Conservation (phyloP, 192 early-diverging fungal species). For the Umbelopsis isabellina region DNA sequence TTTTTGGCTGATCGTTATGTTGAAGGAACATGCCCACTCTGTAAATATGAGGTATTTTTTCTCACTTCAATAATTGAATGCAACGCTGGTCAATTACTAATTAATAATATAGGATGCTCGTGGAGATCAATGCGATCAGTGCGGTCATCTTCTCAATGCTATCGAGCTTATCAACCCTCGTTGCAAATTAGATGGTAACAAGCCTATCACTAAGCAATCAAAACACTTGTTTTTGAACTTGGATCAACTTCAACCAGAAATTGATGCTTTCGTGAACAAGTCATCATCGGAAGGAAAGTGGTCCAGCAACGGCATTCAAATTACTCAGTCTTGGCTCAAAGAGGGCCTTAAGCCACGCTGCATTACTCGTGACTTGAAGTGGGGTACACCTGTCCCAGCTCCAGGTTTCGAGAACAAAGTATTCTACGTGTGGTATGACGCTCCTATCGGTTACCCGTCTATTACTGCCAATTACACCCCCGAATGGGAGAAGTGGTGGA, state of each 20-base stretch:
- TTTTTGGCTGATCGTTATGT: slow-evolving; percentile 99
- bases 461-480: slow-evolving; percentile 96
- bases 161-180: slow-evolving; percentile 90
- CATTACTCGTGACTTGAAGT: slow-evolving; percentile 98
- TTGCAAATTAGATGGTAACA: slow-evolving; percentile 90
- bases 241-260: slow-evolving; percentile 68
- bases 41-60: slow-evolving; percentile 66
- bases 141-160: slow-evolving; percentile 89
- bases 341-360: slow-evolving; percentile 91
- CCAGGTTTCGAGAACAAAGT: slow-evolving; percentile 87
- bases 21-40: slow-evolving; percentile 93
- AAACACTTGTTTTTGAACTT: slow-evolving; percentile 93
- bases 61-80: not conserved
- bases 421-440: slow-evolving; percentile 99
- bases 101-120: slow-evolving; percentile 73
- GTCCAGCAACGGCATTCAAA: slow-evolving; percentile 84
- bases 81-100: not conserved
- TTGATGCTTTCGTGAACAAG: slow-evolving; percentile 77
- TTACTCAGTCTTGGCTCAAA: slow-evolving; percentile 92
- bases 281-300: slow-evolving; percentile 75
- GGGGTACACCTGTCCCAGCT: slow-evolving; percentile 94
- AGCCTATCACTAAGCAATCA: slow-evolving; percentile 81
- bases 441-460: slow-evolving; percentile 95
- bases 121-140: slow-evolving; percentile 98
- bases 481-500: slow-evolving; percentile 99